phyloP scores from a whole-genome alignment of 495 filamentous ascomycete genomes.

The Bathelium albidoporum region DNA sequence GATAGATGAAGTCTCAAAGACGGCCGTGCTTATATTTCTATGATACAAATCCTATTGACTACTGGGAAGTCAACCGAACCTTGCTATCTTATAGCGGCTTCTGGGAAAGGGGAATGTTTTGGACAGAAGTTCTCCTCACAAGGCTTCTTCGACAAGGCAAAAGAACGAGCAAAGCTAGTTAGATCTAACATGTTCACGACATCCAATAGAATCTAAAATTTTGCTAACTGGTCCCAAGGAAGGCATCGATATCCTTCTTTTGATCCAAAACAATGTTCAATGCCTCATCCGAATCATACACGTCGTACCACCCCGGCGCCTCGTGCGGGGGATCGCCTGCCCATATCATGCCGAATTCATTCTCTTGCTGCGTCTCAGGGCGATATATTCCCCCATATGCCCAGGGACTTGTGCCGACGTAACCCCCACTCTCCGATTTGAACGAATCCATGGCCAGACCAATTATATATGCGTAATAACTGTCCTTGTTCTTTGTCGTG shows the following conservation, averaged over 20 bases:
- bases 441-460: conserved; percentile 15
- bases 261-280: conserved; percentile 21
- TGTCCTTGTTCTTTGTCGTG: conserved; percentile 21
- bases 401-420: conserved; percentile 24
- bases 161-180: background rate
- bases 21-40: too few species aligned
- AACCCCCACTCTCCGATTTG: conserved; percentile 13
- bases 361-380: conserved; percentile 21
- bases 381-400: conserved; percentile 23
- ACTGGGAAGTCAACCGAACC: too few species aligned
- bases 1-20: too few species aligned
- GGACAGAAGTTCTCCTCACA: background rate
- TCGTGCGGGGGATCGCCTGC: conserved; percentile 26
- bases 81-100: too few species aligned
- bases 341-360: conserved; percentile 25
- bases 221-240: background rate
- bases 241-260: conserved; percentile 13
- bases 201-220: background rate
- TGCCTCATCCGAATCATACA: conserved; percentile 24
- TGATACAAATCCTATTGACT: too few species aligned
- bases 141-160: background rate
- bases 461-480: conserved; percentile 20
- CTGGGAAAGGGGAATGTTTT: background rate
- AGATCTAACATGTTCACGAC: background rate
- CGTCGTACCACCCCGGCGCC: conserved; percentile 24